Percentiles rank a stretch among this genome's conserved stretches.
phyloP scores from a whole-genome alignment of 768 basidiomycete genomes.

The Pulveroboletus sp. region DNA sequence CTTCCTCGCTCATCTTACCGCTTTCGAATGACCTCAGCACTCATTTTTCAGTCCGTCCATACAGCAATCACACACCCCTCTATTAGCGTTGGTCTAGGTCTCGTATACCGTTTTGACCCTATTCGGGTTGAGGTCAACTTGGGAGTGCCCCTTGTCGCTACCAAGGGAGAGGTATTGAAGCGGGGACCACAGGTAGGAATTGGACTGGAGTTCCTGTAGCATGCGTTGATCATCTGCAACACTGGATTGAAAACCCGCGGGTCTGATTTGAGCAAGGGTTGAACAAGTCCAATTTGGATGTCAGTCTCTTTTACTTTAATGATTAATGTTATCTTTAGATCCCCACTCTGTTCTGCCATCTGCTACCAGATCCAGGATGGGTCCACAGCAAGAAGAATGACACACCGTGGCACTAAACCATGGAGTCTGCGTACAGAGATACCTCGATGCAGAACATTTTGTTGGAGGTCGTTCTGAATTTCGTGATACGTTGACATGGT shows the following conservation, averaged over 20 bases:
- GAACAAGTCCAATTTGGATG: not conserved
- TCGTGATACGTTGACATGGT: too few relatives aligned
- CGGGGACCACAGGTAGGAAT: constrained; percentile 79
- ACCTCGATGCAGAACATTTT: too few relatives aligned
- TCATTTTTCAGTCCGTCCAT: constrained; percentile 8
- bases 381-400: too few relatives aligned
- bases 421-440: too few relatives aligned
- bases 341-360: too few relatives aligned
- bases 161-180: constrained; percentile 58
- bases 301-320: too few relatives aligned
- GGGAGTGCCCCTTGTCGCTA: constrained; percentile 73
- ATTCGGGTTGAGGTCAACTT: constrained; percentile 86
- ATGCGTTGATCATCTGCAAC: constrained; percentile 3
- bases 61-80: constrained; percentile 41
- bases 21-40: constrained; percentile 3
- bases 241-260: not conserved
- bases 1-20: not conserved
- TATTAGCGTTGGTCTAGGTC: constrained; percentile 74
- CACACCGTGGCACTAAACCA: too few relatives aligned
- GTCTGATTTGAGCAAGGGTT: not conserved
- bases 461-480: too few relatives aligned
- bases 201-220: constrained; percentile 70
- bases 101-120: constrained; percentile 80
- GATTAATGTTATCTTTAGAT: too few relatives aligned
- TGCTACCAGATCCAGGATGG: too few relatives aligned